A percentile compares a stretch with the other conserved stretches of the same genome.
These are phyloP conservation scores for Coemansia sp. DNA, from an alignment of 192 early-diverging fungal genomes.

Conservation along the genomic window DNA sequence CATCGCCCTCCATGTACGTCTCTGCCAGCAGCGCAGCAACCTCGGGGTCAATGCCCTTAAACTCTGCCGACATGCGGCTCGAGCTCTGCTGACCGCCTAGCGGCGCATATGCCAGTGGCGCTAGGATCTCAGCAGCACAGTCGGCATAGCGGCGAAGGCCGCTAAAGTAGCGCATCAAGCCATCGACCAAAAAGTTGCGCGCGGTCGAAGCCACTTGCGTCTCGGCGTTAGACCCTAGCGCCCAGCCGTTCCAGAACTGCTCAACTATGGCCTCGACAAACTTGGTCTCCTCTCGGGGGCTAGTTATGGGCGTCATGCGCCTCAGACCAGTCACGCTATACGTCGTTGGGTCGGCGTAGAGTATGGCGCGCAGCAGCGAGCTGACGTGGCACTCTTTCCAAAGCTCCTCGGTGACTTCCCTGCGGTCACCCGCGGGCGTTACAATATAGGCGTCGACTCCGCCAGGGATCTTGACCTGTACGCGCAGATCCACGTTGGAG, in stretches of 20 bases:
- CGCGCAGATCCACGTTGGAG: conserved; percentile 93
- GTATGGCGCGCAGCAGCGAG: conserved; percentile 81
- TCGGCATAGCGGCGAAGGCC: conserved; percentile 78
- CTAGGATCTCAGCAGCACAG: conserved; percentile 76
- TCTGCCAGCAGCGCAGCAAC: conserved; percentile 85
- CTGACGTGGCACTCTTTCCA: conserved; percentile 94
- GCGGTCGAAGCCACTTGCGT: conserved; percentile 91
- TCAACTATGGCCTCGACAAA: conserved; percentile 82
- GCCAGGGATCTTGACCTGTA: conserved; percentile 98
- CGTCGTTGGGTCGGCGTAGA: conserved; percentile 86
- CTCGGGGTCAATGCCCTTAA: conserved; percentile 71
- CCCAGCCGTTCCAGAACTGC: conserved; percentile 92
- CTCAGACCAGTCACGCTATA: conserved; percentile 86
- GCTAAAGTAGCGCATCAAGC: conserved; percentile 86
- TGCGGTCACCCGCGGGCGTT: conserved; percentile 84
- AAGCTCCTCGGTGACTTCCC: conserved; percentile 69
- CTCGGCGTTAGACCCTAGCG: conserved; percentile 88
- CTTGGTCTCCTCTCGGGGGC: conserved; percentile 65
- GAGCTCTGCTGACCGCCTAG: conserved; percentile 24
- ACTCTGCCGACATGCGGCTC: conserved; percentile 27
- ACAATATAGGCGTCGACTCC: conserved; percentile 93
- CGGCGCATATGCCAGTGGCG: conserved; percentile 56
- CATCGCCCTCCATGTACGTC: conserved; percentile 77
- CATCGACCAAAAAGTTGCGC: conserved; percentile 87
- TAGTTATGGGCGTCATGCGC: conserved; percentile 85